phyloP scores from a whole-genome alignment of 2,329 filamentous ascomycete species.

The Xylaria sp. region DNA sequence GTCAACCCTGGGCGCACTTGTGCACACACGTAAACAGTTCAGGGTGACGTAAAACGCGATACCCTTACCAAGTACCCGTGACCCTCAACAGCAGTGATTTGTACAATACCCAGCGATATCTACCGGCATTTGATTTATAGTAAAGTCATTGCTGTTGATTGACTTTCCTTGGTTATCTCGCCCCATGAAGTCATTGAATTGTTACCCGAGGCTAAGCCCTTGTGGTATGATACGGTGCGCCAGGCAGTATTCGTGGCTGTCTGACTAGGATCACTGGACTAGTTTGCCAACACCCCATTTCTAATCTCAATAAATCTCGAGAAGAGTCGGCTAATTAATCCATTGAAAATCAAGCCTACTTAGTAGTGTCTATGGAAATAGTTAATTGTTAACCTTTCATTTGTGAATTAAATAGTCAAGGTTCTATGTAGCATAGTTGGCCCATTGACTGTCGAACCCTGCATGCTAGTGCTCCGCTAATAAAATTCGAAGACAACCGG shows the following conservation, averaged over 20 bases:
- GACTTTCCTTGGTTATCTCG: not conserved
- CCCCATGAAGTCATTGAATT: not conserved
- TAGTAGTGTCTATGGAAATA: not conserved
- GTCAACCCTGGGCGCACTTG: not conserved
- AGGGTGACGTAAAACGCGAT: not conserved
- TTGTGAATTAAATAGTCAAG: not conserved
- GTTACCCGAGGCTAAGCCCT: not conserved
- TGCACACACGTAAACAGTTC: not conserved
- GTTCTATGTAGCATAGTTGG: not conserved
- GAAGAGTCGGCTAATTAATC: not conserved
- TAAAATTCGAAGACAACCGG: not conserved
- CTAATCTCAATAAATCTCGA: not conserved
- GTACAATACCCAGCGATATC: not conserved
- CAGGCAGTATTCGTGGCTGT: not conserved
- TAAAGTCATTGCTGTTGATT: not conserved
- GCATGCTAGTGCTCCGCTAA: slow-evolving; percentile 10
- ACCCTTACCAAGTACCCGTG: slow-evolving; percentile 9
- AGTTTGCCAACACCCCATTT: not conserved
- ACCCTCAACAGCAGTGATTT: not conserved
- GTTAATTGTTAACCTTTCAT: not conserved
- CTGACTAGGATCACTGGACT: not conserved
- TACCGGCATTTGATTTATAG: not conserved
- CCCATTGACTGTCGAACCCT: not conserved
- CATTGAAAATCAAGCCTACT: not conserved
- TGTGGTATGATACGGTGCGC: not conserved